Evolutionary conservation across 176 grass and related monocot species (phyloP).

Genomic region (Stipa capillata): DNA sequence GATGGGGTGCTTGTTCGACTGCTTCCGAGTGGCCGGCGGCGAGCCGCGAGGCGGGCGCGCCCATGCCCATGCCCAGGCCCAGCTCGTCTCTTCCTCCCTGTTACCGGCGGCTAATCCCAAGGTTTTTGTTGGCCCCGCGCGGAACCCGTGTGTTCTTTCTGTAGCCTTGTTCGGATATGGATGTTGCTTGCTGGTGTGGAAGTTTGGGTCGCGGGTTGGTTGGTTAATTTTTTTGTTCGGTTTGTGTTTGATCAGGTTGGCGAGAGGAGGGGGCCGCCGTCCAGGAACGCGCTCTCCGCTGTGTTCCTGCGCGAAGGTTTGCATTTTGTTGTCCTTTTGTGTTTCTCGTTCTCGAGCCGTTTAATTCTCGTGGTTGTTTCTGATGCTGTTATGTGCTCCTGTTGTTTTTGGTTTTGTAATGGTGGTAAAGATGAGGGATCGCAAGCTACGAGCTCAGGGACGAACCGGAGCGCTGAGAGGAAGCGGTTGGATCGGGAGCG

Average conservation of each 20-base stretch:
- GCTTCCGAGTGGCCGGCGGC: conserved; percentile 45
- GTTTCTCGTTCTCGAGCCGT: not conserved
- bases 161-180: too few relatives aligned
- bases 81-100: conserved; percentile 27
- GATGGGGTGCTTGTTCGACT: conserved; percentile 77
- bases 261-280: conserved; percentile 23
- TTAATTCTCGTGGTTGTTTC: not conserved
- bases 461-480: not conserved
- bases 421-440: conserved; percentile 26
- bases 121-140: conserved; percentile 7
- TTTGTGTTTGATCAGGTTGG: conserved; percentile 12
- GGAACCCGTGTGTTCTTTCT: too few relatives aligned
- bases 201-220: not conserved
- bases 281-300: conserved; percentile 60
- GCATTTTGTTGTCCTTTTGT: not conserved
- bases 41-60: not conserved
- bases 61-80: too few relatives aligned
- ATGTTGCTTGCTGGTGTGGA: not conserved
- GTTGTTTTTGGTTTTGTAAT: not conserved
- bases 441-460: not conserved
- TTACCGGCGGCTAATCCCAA: conserved; percentile 26
- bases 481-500: not conserved
- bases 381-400: not conserved
- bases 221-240: not conserved
- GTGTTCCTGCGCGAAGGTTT: conserved; percentile 73